Conservation (phyloP, 192 early-diverging fungal genomes). For the Phycomyces blakesleeanus region DNA sequence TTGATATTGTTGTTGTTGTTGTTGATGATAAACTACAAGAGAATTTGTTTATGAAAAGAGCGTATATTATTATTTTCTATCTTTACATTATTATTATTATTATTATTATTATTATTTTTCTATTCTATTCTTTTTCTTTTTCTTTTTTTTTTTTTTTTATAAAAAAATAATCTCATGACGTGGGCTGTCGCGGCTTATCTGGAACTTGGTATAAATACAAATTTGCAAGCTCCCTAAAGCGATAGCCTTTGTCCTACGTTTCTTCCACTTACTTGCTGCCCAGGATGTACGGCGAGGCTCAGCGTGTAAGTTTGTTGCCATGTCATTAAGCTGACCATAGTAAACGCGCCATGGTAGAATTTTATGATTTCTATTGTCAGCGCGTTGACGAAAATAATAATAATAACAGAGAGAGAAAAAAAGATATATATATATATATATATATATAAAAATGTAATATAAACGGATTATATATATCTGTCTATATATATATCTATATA, state of each 20-base stretch:
- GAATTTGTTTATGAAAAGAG: too few relatives aligned
- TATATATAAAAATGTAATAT: too few relatives aligned
- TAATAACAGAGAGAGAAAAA: neutral
- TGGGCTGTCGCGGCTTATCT: conserved; percentile 3
- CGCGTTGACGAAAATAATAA: neutral
- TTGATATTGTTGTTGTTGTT: too few relatives aligned
- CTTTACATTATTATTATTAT: too few relatives aligned
- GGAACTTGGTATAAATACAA: neutral
- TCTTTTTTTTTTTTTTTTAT: neutral
- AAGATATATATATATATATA: neutral
- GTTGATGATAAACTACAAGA: too few relatives aligned
- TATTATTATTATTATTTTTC: too few relatives aligned
- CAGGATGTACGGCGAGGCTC: neutral
- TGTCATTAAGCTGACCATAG: neutral
- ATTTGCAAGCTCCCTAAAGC: neutral
- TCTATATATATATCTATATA: too few relatives aligned
- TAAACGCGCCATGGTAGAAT: neutral
- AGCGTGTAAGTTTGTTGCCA: conserved; percentile 1
- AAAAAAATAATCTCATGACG: conserved; percentile 3
- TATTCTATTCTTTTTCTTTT: too few relatives aligned
- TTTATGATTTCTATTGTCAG: neutral
- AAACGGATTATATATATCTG: too few relatives aligned
- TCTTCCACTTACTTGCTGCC: neutral
- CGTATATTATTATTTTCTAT: too few relatives aligned
- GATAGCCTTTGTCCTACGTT: neutral